Evolutionary conservation across 768 basidiomycete genomes (phyloP).

Genomic region (Suillus subaureus): DNA sequence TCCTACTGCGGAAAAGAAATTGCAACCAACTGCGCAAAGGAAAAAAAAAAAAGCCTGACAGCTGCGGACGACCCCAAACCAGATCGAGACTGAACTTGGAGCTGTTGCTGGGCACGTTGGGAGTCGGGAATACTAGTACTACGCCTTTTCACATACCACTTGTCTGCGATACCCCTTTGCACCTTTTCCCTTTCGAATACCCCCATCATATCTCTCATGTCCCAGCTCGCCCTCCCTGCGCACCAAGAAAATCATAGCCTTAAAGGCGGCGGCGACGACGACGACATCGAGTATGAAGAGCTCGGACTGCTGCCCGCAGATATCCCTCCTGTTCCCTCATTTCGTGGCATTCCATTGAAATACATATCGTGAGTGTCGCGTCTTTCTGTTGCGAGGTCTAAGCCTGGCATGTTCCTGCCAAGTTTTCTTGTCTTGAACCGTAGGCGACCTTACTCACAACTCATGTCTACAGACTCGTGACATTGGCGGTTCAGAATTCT

Average conservation of each 20-base stretch:
- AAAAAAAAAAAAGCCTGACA: constrained; percentile 10
- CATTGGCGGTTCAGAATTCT: constrained; percentile 93
- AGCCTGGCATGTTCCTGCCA: neutral
- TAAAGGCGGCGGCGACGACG: constrained; percentile 35
- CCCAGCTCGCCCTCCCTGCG: constrained; percentile 18
- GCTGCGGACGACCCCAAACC: constrained; percentile 9
- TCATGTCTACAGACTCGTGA: constrained; percentile 57
- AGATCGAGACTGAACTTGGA: neutral
- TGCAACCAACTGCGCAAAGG: neutral
- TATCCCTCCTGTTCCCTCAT: constrained; percentile 46
- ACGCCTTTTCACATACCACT: constrained; percentile 9
- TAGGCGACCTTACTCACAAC: constrained; percentile 7
- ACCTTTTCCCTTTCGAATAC: constrained; percentile 19
- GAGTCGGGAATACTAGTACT: neutral
- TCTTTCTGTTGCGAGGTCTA: neutral
- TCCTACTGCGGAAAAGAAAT: constrained; percentile 8
- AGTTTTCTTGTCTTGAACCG: neutral
- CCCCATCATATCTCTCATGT: constrained; percentile 25
- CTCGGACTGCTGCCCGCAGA: constrained; percentile 40
- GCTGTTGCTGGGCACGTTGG: neutral
- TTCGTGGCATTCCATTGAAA: constrained; percentile 76
- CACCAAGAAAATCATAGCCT: constrained; percentile 27
- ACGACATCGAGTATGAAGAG: constrained; percentile 47
- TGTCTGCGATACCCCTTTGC: constrained; percentile 7
- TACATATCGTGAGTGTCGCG: constrained; percentile 68